Evolutionary conservation across 2,329 filamentous ascomycete genomes (phyloP).

Genomic region (Aureobasidium sp.): DNA sequence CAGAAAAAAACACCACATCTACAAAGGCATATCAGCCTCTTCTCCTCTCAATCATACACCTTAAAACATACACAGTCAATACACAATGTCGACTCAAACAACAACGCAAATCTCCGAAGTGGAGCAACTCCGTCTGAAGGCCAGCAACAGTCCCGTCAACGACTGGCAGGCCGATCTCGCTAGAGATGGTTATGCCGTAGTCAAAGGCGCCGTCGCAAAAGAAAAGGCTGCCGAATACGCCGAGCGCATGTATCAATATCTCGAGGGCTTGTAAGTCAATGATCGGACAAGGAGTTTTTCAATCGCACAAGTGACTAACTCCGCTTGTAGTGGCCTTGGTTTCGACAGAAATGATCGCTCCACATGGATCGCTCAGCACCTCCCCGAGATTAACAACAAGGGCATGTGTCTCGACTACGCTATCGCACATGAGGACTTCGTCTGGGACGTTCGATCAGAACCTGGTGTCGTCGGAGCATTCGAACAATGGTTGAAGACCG

Average conservation of each 20-base stretch:
- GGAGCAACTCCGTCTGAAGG: background rate
- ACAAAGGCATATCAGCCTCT: background rate
- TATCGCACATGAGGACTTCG: constrained; percentile 33
- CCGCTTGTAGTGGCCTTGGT: background rate
- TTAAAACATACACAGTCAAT: background rate
- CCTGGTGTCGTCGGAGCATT: constrained; percentile 32
- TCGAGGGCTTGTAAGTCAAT: constrained; percentile 25
- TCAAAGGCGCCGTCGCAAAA: constrained; percentile 39
- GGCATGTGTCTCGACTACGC: constrained; percentile 27
- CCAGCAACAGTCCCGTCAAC: background rate
- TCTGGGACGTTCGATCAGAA: constrained; percentile 34
- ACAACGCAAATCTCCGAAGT: background rate
- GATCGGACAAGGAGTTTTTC: too few relatives aligned
- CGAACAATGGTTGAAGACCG: constrained; percentile 24
- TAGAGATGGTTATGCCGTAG: constrained; percentile 37
- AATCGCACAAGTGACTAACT: background rate
- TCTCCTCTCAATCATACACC: background rate
- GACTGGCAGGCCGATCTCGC: constrained; percentile 1
- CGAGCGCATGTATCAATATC: constrained; percentile 22
- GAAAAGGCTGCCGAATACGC: constrained; percentile 35
- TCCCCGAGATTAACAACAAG: constrained; percentile 30
- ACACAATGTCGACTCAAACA: background rate
- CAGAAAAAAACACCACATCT: too few relatives aligned
- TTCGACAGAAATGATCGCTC: constrained; percentile 24
- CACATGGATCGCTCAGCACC: constrained; percentile 30